A percentile compares a stretch with the other conserved stretches of the same genome.
phyloP scores from a whole-genome alignment of 306 rosid species.

The Cicer bijugum region DNA sequence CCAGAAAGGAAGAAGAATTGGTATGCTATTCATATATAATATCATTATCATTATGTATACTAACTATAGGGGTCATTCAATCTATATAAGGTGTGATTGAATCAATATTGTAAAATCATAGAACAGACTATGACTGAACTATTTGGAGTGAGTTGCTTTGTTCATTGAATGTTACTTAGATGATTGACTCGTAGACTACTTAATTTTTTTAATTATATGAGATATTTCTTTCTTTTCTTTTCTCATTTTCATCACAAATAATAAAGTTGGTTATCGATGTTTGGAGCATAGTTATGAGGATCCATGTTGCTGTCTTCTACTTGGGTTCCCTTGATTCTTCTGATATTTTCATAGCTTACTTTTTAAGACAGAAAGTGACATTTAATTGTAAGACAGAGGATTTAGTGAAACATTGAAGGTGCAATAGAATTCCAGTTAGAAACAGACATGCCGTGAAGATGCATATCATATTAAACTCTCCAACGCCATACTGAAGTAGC shows the following conservation, averaged over 20 bases:
- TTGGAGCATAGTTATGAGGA: not conserved
- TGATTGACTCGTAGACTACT: constrained; percentile 43
- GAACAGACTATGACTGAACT: constrained; percentile 49
- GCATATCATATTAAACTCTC: not conserved
- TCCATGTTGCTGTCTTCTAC: constrained; percentile 2
- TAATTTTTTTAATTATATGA: constrained; percentile 26
- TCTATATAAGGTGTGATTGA: constrained; percentile 59
- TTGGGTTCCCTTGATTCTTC: constrained; percentile 2
- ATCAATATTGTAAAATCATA: constrained; percentile 62
- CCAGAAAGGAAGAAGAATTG: constrained; percentile 57
- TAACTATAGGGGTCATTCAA: constrained; percentile 58
- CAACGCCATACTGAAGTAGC: not conserved
- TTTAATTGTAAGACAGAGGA: not conserved
- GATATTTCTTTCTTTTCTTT: constrained; percentile 6
- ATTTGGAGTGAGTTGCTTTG: constrained; percentile 46
- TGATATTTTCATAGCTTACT: constrained; percentile 3
- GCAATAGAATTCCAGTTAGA: not conserved
- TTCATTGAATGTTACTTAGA: constrained; percentile 46
- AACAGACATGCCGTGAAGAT: not conserved
- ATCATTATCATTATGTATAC: constrained; percentile 48
- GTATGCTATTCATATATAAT: constrained; percentile 55
- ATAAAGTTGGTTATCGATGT: not conserved
- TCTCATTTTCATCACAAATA: constrained; percentile 1
- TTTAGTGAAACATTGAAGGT: not conserved
- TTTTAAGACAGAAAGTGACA: constrained; percentile 5